Percentiles rank a stretch among this genome's conserved stretches.
Evolutionary conservation across 129 eudicot species (phyloP).

Genomic region (Centaurea solstitialis): DNA sequence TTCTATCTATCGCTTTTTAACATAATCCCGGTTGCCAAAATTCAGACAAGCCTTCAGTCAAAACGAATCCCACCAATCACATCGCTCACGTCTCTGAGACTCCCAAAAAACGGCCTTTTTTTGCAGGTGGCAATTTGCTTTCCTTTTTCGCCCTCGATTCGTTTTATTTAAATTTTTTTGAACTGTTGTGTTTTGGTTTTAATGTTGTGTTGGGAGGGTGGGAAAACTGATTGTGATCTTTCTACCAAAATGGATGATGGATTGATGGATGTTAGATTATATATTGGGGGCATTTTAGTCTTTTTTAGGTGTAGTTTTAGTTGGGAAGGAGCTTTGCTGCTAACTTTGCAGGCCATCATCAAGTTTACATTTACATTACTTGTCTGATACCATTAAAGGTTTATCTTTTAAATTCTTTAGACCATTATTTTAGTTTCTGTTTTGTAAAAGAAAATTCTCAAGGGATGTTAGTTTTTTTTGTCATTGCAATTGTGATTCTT

Average conservation of each 20-base stretch:
- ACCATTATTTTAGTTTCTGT: constrained; percentile 2
- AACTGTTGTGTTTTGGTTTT: constrained; percentile 4
- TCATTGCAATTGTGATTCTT: background rate
- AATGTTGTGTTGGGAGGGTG: constrained; percentile 42
- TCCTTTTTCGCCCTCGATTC: constrained; percentile 24
- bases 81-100: background rate
- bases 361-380: constrained; percentile 27
- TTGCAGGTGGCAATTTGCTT: background rate
- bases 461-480: constrained; percentile 4
- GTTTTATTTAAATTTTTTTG: constrained; percentile 39
- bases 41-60: constrained; percentile 9
- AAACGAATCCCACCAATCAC: background rate
- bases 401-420: constrained; percentile 11
- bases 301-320: constrained; percentile 27
- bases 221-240: constrained; percentile 24
- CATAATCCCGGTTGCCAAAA: constrained; percentile 23
- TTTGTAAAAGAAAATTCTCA: constrained; percentile 10
- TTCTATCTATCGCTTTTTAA: background rate
- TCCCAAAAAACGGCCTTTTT: constrained; percentile 1
- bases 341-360: constrained; percentile 45
- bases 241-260: constrained; percentile 5
- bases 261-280: background rate
- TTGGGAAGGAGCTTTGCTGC: constrained; percentile 38
- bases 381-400: constrained; percentile 24
- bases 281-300: constrained; percentile 34